These are phyloP conservation scores for Ganoderma meredithae DNA, from an alignment of 1,284 basidiomycete genomes.

Conservation along the genomic window DNA sequence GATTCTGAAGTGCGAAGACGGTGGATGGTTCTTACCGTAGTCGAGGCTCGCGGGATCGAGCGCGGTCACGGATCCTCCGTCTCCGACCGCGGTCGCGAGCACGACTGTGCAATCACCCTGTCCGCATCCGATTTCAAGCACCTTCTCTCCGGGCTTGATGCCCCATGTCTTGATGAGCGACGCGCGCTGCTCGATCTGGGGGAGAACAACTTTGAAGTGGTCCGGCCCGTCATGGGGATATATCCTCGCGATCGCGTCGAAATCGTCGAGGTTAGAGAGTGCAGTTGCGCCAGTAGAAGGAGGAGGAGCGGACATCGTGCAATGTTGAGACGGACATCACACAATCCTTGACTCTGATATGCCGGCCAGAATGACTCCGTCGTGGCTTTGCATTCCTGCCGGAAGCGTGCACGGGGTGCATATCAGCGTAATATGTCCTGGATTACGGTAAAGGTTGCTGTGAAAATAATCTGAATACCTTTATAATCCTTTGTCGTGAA, in stretches of 20 bases:
- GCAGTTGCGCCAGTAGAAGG: neutral
- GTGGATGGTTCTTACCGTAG: conserved; percentile 46
- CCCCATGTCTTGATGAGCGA: conserved; percentile 44
- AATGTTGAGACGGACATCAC: neutral
- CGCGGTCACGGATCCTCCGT: conserved; percentile 47
- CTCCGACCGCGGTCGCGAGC: conserved; percentile 48
- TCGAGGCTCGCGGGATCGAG: conserved; percentile 49
- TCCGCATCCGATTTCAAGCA: conserved; percentile 53
- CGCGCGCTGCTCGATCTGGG: conserved; percentile 48
- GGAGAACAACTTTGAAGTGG: conserved; percentile 27
- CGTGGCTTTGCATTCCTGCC: neutral
- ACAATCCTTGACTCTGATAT: neutral
- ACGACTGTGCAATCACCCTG: conserved; percentile 52
- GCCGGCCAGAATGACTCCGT: neutral
- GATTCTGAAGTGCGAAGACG: neutral
- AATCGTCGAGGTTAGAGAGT: conserved; percentile 16
- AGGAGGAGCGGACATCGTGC: conserved; percentile 12
- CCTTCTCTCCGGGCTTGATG: conserved; percentile 41
- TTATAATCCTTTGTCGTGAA: too few relatives aligned
- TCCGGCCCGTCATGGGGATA: conserved; percentile 26
- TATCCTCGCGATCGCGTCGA: conserved; percentile 31
- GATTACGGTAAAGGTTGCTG: too few relatives aligned
- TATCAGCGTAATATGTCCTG: too few relatives aligned
- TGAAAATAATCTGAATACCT: too few relatives aligned
- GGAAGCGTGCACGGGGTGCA: too few relatives aligned